Percentiles rank a stretch among this genome's conserved stretches.
phyloP scores from a whole-genome alignment of 495 filamentous ascomycete genomes.

The Podospora tetraspora region DNA sequence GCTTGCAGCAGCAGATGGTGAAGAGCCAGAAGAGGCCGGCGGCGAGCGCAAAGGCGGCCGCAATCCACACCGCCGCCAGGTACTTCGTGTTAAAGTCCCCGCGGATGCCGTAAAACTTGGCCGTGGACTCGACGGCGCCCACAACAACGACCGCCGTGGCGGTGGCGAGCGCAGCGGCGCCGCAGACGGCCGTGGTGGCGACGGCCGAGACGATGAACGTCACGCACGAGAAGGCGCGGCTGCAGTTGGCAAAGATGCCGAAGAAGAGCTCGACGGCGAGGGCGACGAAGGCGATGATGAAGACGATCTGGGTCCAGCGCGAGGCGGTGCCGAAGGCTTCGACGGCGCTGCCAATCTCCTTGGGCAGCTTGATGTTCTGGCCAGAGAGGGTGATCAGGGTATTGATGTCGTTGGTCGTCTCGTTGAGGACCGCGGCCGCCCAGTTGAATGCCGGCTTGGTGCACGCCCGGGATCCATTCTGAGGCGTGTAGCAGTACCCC shows the following conservation, averaged over 20 bases:
- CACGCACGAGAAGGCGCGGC: conserved; percentile 43
- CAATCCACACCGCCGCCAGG: conserved; percentile 69
- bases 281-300: conserved; percentile 62
- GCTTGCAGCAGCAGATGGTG: conserved; percentile 80
- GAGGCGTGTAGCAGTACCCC: conserved; percentile 68
- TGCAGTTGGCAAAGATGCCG: conserved; percentile 63
- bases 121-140: conserved; percentile 60
- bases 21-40: conserved; percentile 83
- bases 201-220: conserved; percentile 45
- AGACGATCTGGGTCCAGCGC: conserved; percentile 78
- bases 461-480: conserved; percentile 48
- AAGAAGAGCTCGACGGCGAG: conserved; percentile 72
- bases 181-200: conserved; percentile 57
- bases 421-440: conserved; percentile 58
- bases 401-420: conserved; percentile 46
- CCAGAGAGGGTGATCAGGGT: conserved; percentile 36
- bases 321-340: conserved; percentile 64
- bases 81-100: conserved; percentile 61
- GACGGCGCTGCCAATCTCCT: conserved; percentile 58
- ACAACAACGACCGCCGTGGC: conserved; percentile 58
- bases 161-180: conserved; percentile 54
- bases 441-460: conserved; percentile 68
- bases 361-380: conserved; percentile 51
- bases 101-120: conserved; percentile 61
- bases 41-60: conserved; percentile 66